Conservation (phyloP, 1,284 basidiomycete genomes). For the Cystobasidiaceae sp. region DNA sequence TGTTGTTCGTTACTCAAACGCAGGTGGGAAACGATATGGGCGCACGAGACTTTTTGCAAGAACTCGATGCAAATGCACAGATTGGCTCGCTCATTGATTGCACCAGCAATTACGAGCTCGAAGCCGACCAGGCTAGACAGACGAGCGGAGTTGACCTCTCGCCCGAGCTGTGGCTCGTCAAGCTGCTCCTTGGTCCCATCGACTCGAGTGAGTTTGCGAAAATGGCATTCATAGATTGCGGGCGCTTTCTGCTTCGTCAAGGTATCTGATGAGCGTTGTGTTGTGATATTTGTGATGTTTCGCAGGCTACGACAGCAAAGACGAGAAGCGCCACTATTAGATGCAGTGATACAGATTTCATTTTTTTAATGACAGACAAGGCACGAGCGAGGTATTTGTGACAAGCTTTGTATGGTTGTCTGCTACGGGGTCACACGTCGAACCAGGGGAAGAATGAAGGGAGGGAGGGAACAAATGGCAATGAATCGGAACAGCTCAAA, state of each 20-base stretch:
- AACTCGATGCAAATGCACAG: conserved; percentile 49
- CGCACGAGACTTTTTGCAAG: conserved; percentile 49
- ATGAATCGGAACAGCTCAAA: no score
- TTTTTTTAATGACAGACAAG: no score
- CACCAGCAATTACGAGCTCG: conserved; percentile 23
- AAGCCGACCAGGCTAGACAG: conserved; percentile 20
- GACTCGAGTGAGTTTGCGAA: neutral
- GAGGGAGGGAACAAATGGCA: no score
- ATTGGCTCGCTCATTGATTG: conserved; percentile 37
- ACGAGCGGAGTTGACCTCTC: conserved; percentile 15
- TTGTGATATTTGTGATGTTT: neutral
- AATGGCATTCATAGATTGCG: neutral
- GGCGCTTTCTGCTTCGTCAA: neutral
- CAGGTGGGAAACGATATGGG: conserved; percentile 40
- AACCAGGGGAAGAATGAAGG: no score
- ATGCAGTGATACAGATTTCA: neutral
- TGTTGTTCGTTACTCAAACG: neutral
- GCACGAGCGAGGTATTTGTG: neutral
- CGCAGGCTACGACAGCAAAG: conserved; percentile 15
- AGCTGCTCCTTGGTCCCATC: conserved; percentile 12
- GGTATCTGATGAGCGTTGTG: neutral
- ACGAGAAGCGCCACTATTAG: conserved; percentile 5
- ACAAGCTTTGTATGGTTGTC: no score
- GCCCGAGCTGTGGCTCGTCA: conserved; percentile 28
- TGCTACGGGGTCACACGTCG: no score